Evolutionary conservation across 2,329 filamentous ascomycete species (phyloP), one percentile per base, ranked within the genome.

Genomic region (Erysiphe pisi): DNA sequence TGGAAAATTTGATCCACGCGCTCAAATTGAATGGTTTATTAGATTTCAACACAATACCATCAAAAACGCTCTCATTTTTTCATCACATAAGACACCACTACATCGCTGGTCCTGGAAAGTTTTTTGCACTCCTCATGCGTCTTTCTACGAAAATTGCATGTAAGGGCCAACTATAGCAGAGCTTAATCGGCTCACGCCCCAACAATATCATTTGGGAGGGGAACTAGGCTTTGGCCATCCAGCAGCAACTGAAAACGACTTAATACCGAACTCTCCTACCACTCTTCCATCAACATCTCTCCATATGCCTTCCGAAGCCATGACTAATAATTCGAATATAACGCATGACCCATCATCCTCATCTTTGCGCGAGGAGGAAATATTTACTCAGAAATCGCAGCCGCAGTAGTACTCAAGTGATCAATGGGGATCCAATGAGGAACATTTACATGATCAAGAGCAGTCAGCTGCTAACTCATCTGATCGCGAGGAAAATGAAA

Each of bases 1-100:
- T 43, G 68, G 68, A 16, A 73, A 73, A 73, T 73, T 73, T 73
- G 68, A 73, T 73, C 68, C 68, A n/a, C 68, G 68, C 18, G 68
- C 36, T 1, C 18, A 73, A 47, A 28, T 73, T n/a, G 68, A 40
- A 22, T 73, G 68, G 31, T 45, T 73, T 45, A 1, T 73, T 28
- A 40, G 36, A 43, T 47, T 73, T 28, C 68, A 73, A 31, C 3
- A 7, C 7, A 73, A 73, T 25, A 47, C 68, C 8, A 73, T 28
- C 25, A 73, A 73, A 43, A 73, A 45, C 43, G 7, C 22, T 12
- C 68, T 73, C 31, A 47, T 73, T 28, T 25, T 73, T 45, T 18
- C 68, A 18, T 20, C 68, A 22, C 68, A 73, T 28, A 73, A 73
- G 31, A 73, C 68, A n/a, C 9, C 68, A 31, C 68, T 49, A 40